Evolutionary conservation across 345 rosid genomes (phyloP).

Genomic region (Eucalyptus polyanthemos): DNA sequence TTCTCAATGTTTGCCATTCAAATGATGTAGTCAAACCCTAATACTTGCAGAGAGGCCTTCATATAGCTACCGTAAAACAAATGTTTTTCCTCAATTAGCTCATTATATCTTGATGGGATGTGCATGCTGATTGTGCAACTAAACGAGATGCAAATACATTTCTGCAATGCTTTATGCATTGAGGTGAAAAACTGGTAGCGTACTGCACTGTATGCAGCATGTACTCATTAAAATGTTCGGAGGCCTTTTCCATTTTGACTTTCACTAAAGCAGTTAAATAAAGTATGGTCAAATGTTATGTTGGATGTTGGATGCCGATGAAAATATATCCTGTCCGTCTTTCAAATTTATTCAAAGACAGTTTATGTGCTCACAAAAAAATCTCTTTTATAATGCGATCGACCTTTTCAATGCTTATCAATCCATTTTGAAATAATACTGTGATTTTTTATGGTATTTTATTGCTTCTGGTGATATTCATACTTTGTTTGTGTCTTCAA

Average conservation of each 20-base stretch:
- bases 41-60: neutral
- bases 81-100: neutral
- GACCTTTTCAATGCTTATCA: neutral
- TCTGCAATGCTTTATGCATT: neutral
- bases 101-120: neutral
- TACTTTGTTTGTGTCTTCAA: neutral
- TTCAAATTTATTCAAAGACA: neutral
- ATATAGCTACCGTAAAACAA: neutral
- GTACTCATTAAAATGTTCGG: neutral
- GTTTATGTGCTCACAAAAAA: neutral
- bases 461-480: neutral
- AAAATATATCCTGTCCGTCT: neutral
- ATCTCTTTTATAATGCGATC: neutral
- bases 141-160: neutral
- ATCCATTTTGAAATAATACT: neutral
- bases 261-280: neutral
- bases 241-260: neutral
- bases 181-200: neutral
- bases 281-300: neutral
- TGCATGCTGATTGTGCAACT: neutral
- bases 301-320: neutral
- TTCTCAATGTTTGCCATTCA: neutral
- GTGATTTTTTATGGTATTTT: neutral
- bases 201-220: neutral
- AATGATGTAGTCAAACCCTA: neutral